phyloP scores from a whole-genome alignment of 345 rosid genomes.

The Aquilaria malaccensis region DNA sequence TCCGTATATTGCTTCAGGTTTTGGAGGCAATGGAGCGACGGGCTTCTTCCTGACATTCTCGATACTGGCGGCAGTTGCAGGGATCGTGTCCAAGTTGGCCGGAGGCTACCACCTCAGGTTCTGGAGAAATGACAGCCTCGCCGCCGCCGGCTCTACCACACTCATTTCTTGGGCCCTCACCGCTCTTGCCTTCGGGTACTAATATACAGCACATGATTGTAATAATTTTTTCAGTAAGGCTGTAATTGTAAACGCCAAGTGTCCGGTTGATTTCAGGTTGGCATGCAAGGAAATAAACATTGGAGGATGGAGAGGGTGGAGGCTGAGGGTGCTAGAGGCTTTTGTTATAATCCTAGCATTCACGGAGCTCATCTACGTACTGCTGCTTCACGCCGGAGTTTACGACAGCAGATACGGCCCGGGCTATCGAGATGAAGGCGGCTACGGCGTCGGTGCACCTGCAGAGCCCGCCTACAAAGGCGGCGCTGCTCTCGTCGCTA shows the following conservation, averaged over 20 bases:
- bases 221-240: too few relatives aligned
- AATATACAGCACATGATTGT: too few relatives aligned
- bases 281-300: slow-evolving; percentile 83
- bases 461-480: slow-evolving; percentile 27
- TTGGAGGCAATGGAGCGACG: slow-evolving; percentile 92
- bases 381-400: slow-evolving; percentile 73
- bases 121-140: slow-evolving; percentile 79
- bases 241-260: too few relatives aligned
- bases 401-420: slow-evolving; percentile 76
- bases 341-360: slow-evolving; percentile 62
- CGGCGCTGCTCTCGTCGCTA: slow-evolving; percentile 15
- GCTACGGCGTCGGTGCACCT: slow-evolving; percentile 32
- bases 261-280: slow-evolving; percentile 29
- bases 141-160: slow-evolving; percentile 66
- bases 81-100: slow-evolving; percentile 59
- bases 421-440: slow-evolving; percentile 50
- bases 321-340: slow-evolving; percentile 62
- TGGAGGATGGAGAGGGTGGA: slow-evolving; percentile 94
- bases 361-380: slow-evolving; percentile 55
- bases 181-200: slow-evolving; percentile 71
- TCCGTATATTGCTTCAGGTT: slow-evolving; percentile 17
- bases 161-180: slow-evolving; percentile 77
- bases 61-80: slow-evolving; percentile 53
- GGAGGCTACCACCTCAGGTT: slow-evolving; percentile 71
- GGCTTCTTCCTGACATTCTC: slow-evolving; percentile 61